These are phyloP conservation scores for Alternaria panax DNA, from an alignment of 2,329 filamentous ascomycete species.

Conservation along the genomic window DNA sequence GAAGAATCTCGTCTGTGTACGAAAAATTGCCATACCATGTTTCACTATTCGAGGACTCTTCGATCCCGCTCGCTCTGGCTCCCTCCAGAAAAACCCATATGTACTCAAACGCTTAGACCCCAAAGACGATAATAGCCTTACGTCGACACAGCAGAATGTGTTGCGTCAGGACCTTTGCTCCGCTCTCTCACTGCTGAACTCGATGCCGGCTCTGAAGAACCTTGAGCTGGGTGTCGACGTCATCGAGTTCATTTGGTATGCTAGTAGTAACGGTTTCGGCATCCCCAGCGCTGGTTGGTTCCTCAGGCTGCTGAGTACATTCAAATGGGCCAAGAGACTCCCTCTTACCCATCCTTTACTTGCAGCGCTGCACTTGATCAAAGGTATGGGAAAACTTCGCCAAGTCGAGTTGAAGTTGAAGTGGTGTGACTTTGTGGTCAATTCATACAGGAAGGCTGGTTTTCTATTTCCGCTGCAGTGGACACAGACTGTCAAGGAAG, in stretches of 20 bases:
- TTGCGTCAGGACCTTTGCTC: not conserved
- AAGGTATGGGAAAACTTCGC: not conserved
- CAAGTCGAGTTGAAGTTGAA: not conserved
- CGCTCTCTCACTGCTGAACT: not conserved
- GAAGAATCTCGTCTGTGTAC: not conserved
- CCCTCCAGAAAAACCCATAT: not conserved
- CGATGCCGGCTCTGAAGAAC: not conserved
- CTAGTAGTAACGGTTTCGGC: not conserved
- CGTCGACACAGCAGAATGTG: not conserved
- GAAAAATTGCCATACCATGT: not conserved
- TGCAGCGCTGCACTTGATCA: not conserved
- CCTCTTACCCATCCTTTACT: not conserved
- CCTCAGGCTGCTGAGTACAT: not conserved
- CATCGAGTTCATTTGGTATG: not conserved
- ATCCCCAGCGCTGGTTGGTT: fast-evolving
- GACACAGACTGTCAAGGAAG: not conserved
- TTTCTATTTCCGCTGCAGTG: not conserved
- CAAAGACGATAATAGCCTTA: not conserved
- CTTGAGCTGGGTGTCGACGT: not conserved
- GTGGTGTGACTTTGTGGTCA: not conserved
- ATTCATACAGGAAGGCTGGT: not conserved
- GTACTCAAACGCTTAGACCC: not conserved
- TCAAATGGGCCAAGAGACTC: not conserved
- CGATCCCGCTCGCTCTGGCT: not conserved
- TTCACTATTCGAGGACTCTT: not conserved